Conservation (phyloP, 2,329 filamentous ascomycete genomes). For the Aureobasidium sp. region DNA sequence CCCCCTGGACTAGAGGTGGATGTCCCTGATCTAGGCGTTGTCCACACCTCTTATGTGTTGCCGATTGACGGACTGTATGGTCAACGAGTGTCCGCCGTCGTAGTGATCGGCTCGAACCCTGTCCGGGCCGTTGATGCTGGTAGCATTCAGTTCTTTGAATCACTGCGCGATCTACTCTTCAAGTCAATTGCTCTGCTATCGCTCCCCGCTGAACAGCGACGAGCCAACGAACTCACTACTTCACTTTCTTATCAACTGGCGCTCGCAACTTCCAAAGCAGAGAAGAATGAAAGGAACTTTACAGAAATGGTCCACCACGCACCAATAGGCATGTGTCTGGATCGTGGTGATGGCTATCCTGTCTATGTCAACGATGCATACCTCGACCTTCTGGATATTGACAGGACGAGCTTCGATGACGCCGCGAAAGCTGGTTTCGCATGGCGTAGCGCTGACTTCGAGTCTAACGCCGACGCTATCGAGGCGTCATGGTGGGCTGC, state of each 20-base stretch:
- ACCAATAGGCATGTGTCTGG: not conserved
- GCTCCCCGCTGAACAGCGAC: not conserved
- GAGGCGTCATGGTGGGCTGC: not conserved
- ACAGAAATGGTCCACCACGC: not conserved
- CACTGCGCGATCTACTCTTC: not conserved
- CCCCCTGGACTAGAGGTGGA: not conserved
- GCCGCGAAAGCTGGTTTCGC: not conserved
- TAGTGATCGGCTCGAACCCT: not conserved
- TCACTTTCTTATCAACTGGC: not conserved
- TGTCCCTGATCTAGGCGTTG: not conserved
- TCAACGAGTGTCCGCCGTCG: not conserved
- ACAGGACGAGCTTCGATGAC: not conserved
- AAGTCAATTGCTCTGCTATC: not conserved
- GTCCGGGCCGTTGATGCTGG: not conserved
- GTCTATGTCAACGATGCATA: not conserved
- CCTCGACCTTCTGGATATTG: not conserved
- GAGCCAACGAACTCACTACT: not conserved
- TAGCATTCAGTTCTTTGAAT: not conserved
- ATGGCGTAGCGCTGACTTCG: not conserved
- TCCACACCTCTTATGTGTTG: not conserved
- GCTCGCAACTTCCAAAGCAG: not conserved
- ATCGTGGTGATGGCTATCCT: not conserved
- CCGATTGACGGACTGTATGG: not conserved
- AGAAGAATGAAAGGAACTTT: not conserved
- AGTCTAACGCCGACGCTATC: not conserved